Conservation (phyloP, 2,329 filamentous ascomycete genomes). For the Polychaeton citri region DNA sequence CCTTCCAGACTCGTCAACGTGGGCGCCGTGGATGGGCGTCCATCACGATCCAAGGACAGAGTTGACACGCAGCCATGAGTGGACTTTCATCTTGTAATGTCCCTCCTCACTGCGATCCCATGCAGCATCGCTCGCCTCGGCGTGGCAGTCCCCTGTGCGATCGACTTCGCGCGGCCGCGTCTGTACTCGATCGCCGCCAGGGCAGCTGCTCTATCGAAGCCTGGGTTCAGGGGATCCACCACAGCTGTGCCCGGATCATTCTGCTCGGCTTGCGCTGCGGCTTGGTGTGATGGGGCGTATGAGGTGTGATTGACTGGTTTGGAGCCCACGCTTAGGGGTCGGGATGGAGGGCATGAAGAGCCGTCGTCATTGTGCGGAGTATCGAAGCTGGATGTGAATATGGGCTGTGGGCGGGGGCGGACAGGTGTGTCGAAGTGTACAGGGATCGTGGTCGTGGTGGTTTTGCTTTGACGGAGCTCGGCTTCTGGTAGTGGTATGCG, state of each 20-base stretch:
- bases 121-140: slow-evolving; percentile 46
- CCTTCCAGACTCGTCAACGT: no score
- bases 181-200: slow-evolving; percentile 63
- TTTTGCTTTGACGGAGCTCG: slow-evolving; percentile 27
- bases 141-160: slow-evolving; percentile 49
- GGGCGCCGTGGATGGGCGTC: no score
- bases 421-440: slow-evolving; percentile 30
- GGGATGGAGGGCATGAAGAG: slow-evolving; percentile 12
- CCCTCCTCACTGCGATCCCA: slow-evolving; percentile 16
- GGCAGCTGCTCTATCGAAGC: slow-evolving; percentile 52
- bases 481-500: slow-evolving; percentile 14
- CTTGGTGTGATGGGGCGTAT: slow-evolving; percentile 9
- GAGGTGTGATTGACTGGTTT: slow-evolving; percentile 17
- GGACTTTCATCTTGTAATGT: neutral
- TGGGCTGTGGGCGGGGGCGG: slow-evolving; percentile 16
- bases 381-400: slow-evolving; percentile 1
- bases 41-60: no score
- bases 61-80: no score
- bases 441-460: slow-evolving; percentile 35
- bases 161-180: slow-evolving; percentile 55
- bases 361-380: neutral
- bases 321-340: slow-evolving; percentile 10
- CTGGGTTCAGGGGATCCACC: neutral
- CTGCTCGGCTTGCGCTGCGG: slow-evolving; percentile 11
- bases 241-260: neutral